A percentile compares a stretch with the other conserved stretches of the same genome.
Conservation (phyloP, 768 basidiomycete genomes). For the Leccinum subtestaceum region DNA sequence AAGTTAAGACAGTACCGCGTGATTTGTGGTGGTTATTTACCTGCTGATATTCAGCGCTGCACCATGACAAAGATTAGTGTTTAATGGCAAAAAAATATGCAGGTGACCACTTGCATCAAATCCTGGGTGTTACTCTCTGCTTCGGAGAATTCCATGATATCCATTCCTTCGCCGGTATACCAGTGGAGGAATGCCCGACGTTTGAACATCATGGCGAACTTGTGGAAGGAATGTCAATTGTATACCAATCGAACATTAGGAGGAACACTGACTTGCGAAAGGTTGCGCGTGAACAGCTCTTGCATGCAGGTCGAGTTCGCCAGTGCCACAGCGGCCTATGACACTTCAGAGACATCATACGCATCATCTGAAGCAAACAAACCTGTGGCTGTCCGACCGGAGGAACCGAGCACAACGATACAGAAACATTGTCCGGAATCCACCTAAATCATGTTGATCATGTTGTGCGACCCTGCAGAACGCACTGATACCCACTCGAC, state of each 20-base stretch:
- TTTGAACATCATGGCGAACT: slow-evolving; percentile 83
- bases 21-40: slow-evolving; percentile 31
- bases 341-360: slow-evolving; percentile 11
- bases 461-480: background rate
- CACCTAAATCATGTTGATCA: slow-evolving; percentile 45
- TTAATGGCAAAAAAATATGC: background rate
- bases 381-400: slow-evolving; percentile 77
- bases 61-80: slow-evolving; percentile 5
- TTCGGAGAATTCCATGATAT: slow-evolving; percentile 76
- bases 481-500: slow-evolving; percentile 58
- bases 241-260: background rate
- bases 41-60: slow-evolving; percentile 89
- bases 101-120: slow-evolving; percentile 60
- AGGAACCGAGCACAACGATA: slow-evolving; percentile 78
- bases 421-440: slow-evolving; percentile 90
- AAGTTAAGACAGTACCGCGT: background rate
- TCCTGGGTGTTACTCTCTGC: slow-evolving; percentile 83
- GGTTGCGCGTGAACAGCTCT: slow-evolving; percentile 77
- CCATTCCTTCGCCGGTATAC: slow-evolving; percentile 93
- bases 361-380: slow-evolving; percentile 15
- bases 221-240: slow-evolving; percentile 7
- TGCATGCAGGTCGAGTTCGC: slow-evolving; percentile 83
- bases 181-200: slow-evolving; percentile 86
- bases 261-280: slow-evolving; percentile 47
- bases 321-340: slow-evolving; percentile 64